These are phyloP conservation scores for Fusarium incarnatum DNA, from an alignment of 2,329 filamentous ascomycete genomes.

Conservation along the genomic window DNA sequence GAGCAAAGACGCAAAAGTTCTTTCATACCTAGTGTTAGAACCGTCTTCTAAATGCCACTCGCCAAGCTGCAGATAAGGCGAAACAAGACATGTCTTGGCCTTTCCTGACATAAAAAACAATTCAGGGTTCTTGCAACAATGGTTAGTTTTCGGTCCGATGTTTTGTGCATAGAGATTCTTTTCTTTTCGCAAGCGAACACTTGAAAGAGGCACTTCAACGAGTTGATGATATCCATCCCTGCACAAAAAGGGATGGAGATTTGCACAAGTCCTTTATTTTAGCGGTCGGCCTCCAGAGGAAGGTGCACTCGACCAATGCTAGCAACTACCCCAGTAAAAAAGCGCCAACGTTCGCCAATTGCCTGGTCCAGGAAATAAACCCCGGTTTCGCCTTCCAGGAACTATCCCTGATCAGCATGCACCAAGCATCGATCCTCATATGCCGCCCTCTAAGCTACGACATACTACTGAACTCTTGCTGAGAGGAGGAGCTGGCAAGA, in stretches of 20 bases:
- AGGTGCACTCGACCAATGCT: slow-evolving; percentile 15
- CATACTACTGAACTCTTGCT: neutral
- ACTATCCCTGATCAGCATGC: slow-evolving; percentile 43
- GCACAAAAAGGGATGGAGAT: neutral
- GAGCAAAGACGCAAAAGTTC: neutral
- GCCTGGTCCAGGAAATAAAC: slow-evolving; percentile 9
- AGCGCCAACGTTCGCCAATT: slow-evolving; percentile 17
- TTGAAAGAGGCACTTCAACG: neutral
- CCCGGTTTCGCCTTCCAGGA: slow-evolving; percentile 27
- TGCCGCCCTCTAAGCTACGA: slow-evolving; percentile 12
- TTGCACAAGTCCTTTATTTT: slow-evolving; percentile 35
- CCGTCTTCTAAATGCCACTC: slow-evolving; percentile 1
- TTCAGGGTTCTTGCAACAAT: neutral
- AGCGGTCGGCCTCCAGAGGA: slow-evolving; percentile 18
- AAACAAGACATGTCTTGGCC: slow-evolving; percentile 36
- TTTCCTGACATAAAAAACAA: neutral
- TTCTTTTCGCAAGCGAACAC: neutral
- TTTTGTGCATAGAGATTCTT: neutral
- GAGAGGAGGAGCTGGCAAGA: slow-evolving; percentile 10
- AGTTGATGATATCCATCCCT: slow-evolving; percentile 3
- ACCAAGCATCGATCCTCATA: slow-evolving; percentile 42
- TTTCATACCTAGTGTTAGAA: neutral
- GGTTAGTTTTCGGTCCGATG: neutral
- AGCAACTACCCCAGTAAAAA: slow-evolving; percentile 12
- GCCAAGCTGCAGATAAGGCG: slow-evolving; percentile 11